Evolutionary conservation across 2,329 filamentous ascomycete genomes (phyloP).

Genomic region (Aspergillus alliaceus): DNA sequence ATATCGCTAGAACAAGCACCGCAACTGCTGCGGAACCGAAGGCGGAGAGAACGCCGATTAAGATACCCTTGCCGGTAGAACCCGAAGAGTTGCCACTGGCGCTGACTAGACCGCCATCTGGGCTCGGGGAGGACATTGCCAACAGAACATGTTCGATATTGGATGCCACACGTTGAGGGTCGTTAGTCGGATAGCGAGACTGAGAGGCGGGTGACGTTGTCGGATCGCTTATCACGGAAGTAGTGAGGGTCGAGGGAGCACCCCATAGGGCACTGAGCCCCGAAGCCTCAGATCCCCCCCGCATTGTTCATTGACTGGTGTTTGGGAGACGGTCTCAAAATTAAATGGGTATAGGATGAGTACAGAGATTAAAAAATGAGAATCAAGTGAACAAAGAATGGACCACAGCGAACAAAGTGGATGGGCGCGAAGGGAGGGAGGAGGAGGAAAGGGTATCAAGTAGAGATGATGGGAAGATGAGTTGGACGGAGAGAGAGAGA

Average conservation of each 20-base stretch:
- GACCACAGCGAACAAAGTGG: neutral
- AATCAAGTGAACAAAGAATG: constrained; percentile 5
- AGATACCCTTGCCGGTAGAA: constrained; percentile 71
- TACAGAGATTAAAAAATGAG: neutral
- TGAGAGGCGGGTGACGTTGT: constrained; percentile 26
- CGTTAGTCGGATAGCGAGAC: constrained; percentile 12
- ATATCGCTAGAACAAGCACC: constrained; percentile 72
- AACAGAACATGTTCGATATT: constrained; percentile 43
- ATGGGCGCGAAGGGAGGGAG: constrained; percentile 8
- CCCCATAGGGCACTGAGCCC: constrained; percentile 35
- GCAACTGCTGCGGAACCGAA: constrained; percentile 89
- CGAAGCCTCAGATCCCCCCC: constrained; percentile 41
- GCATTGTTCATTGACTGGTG: constrained; percentile 39
- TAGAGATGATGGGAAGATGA: constrained; percentile 13
- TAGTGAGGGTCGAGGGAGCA: constrained; percentile 36
- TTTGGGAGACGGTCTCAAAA: neutral
- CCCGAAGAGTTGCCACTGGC: constrained; percentile 45
- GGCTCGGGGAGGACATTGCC: constrained; percentile 25
- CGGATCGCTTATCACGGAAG: constrained; percentile 29
- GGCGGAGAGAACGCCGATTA: constrained; percentile 92
- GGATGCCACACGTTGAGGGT: constrained; percentile 15
- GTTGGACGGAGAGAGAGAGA: constrained; percentile 1
- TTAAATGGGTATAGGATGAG: neutral
- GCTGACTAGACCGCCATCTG: constrained; percentile 24
- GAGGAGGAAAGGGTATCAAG: constrained; percentile 9